Evolutionary conservation across 2,329 filamentous ascomycete genomes (phyloP), one percentile per base, ranked within the genome.

Genomic region (Aureobasidium sp.): DNA sequence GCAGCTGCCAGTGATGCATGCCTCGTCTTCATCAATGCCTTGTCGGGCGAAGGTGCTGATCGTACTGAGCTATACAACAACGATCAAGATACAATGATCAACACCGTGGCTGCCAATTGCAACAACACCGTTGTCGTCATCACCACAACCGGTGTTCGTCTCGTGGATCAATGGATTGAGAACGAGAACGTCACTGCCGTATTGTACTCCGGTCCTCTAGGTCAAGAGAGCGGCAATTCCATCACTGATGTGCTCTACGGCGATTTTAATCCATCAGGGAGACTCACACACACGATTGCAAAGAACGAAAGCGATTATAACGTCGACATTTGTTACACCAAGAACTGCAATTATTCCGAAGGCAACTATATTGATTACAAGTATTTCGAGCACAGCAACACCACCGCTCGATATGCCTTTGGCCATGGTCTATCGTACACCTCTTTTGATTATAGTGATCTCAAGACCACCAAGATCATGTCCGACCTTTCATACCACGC

Each of bases 281-380:
- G 83, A 60, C 74, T 88, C 0, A 83, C 84, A 2, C 93, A 91
- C 71, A 92, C 89, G 1, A 87, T 89, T 79, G 89, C 86, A 11
- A 79, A 79, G 47, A 81, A 82, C 1, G 79, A 78, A 13, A 77
- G 80, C 64, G 84, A 87, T 68, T 92, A 89, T 67, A 85, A 84
- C 33, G 79, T 81, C 15, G 79, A 85, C 43, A 71, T 89, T n/a
- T 86, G 86, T 62, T 84, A 82, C 49, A 77, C 17, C 77, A 86
- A 87, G 2, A 88, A 92, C 67, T 74, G 83, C 35, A 81, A 88
- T 67, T 93, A 89, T 67, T 77, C 77, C 4, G 89, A 92, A 72
- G 88, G 88, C 11, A 51, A 85, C 43, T 88, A 90, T 69, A 89
- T 93, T 67, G 89, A 92, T 72, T 89, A 89, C 74, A 81, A 86